A percentile compares a stretch with the other conserved stretches of the same genome.
phyloP scores from a whole-genome alignment of 768 basidiomycete genomes.

The Panellus pusillus region DNA sequence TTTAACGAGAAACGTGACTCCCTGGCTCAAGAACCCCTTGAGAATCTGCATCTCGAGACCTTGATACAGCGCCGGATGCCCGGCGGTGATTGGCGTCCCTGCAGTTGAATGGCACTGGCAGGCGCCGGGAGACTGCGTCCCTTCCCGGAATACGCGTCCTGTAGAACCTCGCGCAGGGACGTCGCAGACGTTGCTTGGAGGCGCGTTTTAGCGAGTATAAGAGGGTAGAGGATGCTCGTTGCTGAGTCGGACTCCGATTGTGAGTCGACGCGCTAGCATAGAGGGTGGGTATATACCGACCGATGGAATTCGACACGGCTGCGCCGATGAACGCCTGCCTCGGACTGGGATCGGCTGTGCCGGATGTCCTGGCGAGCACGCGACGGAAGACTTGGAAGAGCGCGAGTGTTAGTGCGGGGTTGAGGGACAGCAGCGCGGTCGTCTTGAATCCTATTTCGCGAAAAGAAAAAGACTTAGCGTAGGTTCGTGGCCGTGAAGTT shows the following conservation, averaged over 20 bases:
- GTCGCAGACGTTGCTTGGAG: constrained; percentile 44
- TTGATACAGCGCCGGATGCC: constrained; percentile 54
- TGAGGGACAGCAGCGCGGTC: constrained; percentile 49
- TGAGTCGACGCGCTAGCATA: too few relatives aligned
- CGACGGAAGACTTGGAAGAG: constrained; percentile 53
- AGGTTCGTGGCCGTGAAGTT: neutral
- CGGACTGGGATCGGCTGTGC: constrained; percentile 35
- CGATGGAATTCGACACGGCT: constrained; percentile 53
- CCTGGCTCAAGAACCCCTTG: constrained; percentile 58
- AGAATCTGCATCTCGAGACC: constrained; percentile 50
- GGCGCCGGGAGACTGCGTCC: constrained; percentile 14
- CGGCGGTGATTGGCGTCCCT: too few relatives aligned
- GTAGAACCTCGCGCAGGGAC: constrained; percentile 33
- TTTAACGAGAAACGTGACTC: constrained; percentile 59
- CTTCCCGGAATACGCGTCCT: constrained; percentile 33
- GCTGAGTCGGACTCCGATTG: constrained; percentile 35
- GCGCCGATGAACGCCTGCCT: constrained; percentile 56
- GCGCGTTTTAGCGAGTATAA: constrained; percentile 61
- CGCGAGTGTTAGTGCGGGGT: constrained; percentile 58
- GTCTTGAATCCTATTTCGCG: constrained; percentile 46
- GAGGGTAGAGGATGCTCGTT: constrained; percentile 50
- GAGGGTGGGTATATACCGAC: constrained; percentile 13
- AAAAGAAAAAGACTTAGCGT: neutral
- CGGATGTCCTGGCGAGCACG: constrained; percentile 28
- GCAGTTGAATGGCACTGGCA: too few relatives aligned